Evolutionary conservation across 345 rosid species (phyloP).

Genomic region (Cochlearia excelsa): DNA sequence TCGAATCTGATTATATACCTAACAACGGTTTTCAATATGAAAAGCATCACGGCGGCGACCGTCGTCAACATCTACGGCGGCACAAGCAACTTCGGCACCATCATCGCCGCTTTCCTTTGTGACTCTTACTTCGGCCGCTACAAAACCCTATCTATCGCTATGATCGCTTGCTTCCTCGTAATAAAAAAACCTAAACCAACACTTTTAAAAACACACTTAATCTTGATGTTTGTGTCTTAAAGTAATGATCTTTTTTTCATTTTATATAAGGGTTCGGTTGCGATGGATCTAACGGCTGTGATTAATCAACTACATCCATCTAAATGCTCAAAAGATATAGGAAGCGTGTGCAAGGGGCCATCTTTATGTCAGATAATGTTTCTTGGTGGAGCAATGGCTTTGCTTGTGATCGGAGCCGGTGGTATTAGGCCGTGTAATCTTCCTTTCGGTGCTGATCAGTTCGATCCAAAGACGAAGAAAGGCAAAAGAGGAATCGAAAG

Average conservation of each 20-base stretch:
- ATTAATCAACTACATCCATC: conserved; percentile 52
- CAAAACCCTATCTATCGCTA: conserved; percentile 57
- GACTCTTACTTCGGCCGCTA: conserved; percentile 78
- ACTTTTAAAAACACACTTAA: not conserved
- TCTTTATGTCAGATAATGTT: conserved; percentile 56
- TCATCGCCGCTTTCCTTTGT: conserved; percentile 59
- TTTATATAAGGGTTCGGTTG: conserved; percentile 51
- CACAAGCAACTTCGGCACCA: conserved; percentile 59
- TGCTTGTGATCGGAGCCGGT: conserved; percentile 69
- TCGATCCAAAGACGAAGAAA: conserved; percentile 53
- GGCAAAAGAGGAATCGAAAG: conserved; percentile 72
- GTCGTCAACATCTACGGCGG: conserved; percentile 56
- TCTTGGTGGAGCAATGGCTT: conserved; percentile 47
- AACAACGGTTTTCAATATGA: conserved; percentile 60
- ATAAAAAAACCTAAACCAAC: not conserved
- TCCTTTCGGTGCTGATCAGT: conserved; percentile 79
- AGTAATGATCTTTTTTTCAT: not conserved
- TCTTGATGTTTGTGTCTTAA: conserved; percentile 5
- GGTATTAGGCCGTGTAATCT: conserved; percentile 75
- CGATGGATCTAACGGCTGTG: conserved; percentile 60
- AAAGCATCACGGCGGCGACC: conserved; percentile 59
- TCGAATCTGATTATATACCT: conserved; percentile 54
- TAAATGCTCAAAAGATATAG: conserved; percentile 35
- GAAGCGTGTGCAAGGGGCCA: conserved; percentile 51
- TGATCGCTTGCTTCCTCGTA: conserved; percentile 61